These are phyloP conservation scores for Coelastrella sp. DNA, from an alignment of 139 green algal species.

Conservation along the genomic window DNA sequence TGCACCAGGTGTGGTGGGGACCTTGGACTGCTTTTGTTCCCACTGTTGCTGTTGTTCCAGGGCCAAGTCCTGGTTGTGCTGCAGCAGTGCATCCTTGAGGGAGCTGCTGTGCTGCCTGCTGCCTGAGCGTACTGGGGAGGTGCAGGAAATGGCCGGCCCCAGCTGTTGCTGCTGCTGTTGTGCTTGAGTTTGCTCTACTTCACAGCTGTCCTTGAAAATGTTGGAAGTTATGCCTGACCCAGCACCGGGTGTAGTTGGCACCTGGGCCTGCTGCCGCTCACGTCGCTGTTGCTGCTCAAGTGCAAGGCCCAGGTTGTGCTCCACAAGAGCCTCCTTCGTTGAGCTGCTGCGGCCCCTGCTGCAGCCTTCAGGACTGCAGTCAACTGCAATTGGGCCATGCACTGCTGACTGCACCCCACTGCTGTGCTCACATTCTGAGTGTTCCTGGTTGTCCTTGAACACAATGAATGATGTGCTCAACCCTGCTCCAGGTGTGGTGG, in stretches of 20 bases:
- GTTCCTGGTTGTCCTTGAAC: background rate
- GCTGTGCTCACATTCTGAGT: background rate
- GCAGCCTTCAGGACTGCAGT: background rate
- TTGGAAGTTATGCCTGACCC: background rate
- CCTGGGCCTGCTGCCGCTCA: background rate
- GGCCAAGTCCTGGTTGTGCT: constrained; percentile 1
- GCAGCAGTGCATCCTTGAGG: background rate
- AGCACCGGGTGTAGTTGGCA: background rate
- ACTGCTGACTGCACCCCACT: background rate
- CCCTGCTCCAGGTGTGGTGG: background rate
- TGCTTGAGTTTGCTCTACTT: background rate
- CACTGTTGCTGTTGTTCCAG: constrained; percentile 16
- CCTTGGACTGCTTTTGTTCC: background rate
- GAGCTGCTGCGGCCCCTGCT: background rate
- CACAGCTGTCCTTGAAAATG: constrained; percentile 18
- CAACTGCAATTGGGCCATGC: background rate
- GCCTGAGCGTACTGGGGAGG: background rate
- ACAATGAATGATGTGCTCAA: constrained; percentile 2
- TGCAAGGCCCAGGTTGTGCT: background rate
- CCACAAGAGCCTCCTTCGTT: background rate
- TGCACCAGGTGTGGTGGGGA: constrained; percentile 1
- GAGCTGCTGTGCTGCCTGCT: background rate
- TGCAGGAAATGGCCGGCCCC: too few relatives aligned
- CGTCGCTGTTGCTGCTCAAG: background rate
- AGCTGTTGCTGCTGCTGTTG: background rate